Evolutionary conservation across 371 early-diverging fungal species (phyloP).

Genomic region (Saksenaea oblongispora): DNA sequence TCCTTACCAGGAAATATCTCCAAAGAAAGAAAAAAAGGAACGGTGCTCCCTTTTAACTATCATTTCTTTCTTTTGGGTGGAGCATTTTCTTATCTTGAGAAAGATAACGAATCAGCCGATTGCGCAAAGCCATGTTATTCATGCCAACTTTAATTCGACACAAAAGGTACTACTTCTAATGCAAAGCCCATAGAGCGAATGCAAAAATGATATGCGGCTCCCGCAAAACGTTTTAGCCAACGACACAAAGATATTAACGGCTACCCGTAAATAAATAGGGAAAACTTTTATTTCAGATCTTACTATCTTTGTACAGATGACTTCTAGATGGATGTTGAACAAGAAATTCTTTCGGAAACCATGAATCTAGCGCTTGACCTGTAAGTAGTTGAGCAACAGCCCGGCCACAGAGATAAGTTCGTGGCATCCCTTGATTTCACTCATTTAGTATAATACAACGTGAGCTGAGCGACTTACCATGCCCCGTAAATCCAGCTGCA

Average conservation of each 20-base stretch:
- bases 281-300: neutral
- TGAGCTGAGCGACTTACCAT: conserved; percentile 15
- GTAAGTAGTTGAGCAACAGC: conserved; percentile 40
- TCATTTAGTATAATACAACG: neutral
- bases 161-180: no score
- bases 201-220: no score
- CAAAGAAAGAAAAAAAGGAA: no score
- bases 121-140: no score
- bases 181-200: no score
- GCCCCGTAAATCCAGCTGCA: conserved; percentile 43
- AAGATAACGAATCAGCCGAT: no score
- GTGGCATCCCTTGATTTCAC: conserved; percentile 53
- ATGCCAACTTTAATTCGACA: no score
- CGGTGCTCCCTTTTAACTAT: no score
- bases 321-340: conserved; percentile 21
- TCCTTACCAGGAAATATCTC: no score
- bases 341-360: conserved; percentile 25
- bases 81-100: no score
- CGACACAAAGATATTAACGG: neutral
- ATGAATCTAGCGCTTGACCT: conserved; percentile 21
- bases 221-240: no score
- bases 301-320: conserved; percentile 5
- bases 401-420: conserved; percentile 47
- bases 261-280: neutral
- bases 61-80: no score